Evolutionary conservation across 768 basidiomycete genomes (phyloP), one percentile per base, ranked within the genome.

Genomic region (Rhizopogon rudus): DNA sequence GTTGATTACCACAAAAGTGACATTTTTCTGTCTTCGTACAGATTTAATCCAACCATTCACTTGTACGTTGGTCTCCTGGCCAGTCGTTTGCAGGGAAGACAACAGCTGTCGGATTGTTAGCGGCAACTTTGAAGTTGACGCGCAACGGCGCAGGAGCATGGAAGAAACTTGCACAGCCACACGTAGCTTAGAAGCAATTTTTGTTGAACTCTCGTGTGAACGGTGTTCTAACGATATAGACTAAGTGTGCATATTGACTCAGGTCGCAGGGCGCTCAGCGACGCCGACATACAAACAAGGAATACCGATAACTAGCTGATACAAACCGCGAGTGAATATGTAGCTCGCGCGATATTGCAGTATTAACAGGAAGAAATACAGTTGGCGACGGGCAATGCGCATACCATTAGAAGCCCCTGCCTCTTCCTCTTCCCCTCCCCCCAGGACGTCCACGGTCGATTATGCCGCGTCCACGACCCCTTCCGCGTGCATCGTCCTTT

Each of bases 21-120:
- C 78, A 50, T 85, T 84, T 75, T 96, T 96, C 73, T 96, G 93
- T 41, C 83, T 81, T 41, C 93, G 80, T 40, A 95, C 80, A 2
- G 89, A 91, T 62, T 87, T 87, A 54, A 98, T 77, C 91, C 92
- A 96, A 51, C 91, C 94, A 42, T 84, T 82, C 9, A 95, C 78
- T 20, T 71, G 59, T 7, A 76, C 62, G 10, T 63, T 59, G 20
- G n/a, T 48, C 13, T 53, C 57, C 37, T 31, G 54, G 17, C 55
- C 54, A 13, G 54, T n/a, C 7, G 40, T 16, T 17, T 44, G 50
- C 17, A 56, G 55, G 6, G 62, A 62, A 5, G 67, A 55, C 16
- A 77, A 66, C 17, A 77, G 64, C 61, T 77, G 75, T 50, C 72
- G 71, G 17, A 71, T 72, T 14, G 71, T 66, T 31, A 44, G 56